These are phyloP conservation scores for Ustilago sp. DNA, from an alignment of 1,284 basidiomycete species.

Conservation along the genomic window DNA sequence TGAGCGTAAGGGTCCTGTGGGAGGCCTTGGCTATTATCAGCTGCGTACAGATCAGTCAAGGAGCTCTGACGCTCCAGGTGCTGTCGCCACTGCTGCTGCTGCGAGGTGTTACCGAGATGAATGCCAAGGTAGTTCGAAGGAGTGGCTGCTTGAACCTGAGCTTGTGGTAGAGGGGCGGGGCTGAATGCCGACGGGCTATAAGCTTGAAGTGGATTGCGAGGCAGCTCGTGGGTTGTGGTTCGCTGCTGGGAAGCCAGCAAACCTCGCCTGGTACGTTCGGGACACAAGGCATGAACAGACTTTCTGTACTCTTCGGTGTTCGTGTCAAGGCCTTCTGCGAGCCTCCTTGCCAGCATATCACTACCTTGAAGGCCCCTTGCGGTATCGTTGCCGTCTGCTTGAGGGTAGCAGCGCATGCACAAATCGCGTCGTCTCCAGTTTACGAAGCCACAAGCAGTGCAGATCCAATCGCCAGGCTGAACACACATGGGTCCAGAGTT, in stretches of 20 bases:
- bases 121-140: constrained; percentile 29
- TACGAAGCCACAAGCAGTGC: constrained; percentile 75
- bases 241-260: constrained; percentile 12
- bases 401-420: constrained; percentile 87
- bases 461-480: constrained; percentile 92
- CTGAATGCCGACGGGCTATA: not conserved
- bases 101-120: constrained; percentile 8
- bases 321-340: constrained; percentile 44
- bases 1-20: constrained; percentile 5
- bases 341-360: constrained; percentile 43
- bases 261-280: constrained; percentile 26
- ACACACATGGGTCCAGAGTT: constrained; percentile 85
- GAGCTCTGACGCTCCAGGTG: constrained; percentile 1
- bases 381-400: constrained; percentile 55
- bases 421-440: constrained; percentile 86
- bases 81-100: constrained; percentile 21
- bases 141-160: not conserved
- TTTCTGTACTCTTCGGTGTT: constrained; percentile 39
- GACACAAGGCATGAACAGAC: constrained; percentile 36
- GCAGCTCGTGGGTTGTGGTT: constrained; percentile 11
- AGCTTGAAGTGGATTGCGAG: constrained; percentile 24
- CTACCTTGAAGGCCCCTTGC: constrained; percentile 37
- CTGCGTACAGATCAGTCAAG: constrained; percentile 2
- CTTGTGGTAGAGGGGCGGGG: not conserved
- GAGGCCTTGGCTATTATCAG: not conserved